Evolutionary conservation across 306 rosid genomes (phyloP), one percentile per base, ranked within the genome.

Genomic region (Quercus parvula): DNA sequence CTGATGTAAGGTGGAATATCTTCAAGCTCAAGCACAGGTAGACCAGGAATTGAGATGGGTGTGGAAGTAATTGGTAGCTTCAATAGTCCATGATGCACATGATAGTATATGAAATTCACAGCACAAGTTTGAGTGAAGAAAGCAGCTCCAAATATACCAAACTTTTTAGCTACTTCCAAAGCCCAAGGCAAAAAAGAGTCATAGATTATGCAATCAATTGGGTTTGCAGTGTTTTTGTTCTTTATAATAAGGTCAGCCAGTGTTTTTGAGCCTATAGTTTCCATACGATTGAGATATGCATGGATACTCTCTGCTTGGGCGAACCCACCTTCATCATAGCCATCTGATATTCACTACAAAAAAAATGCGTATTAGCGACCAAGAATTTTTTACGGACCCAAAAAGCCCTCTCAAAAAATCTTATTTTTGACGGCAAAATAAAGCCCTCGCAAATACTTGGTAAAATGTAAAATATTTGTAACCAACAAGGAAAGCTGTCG

Each of bases 261-360:
- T 52, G 80, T 59, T 15, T 74, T 75, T 5, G 91, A 78, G 6
- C 97, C 97, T 3, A 1, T 55, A 5, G 80, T 25, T 84, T 87
- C 30, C 75, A 92, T 54, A 12, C 35, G 78, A 67, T 81, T 35
- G 2, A 92, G 54, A 67, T 90, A 90, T 58, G 80, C 84, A 22
- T 59, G 56, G 66, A 87, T 75, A 66, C 66, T 74, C 0, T 49
- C 78, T 17, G 84, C 88, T 38, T 67, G 78, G 38, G 76, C 25
- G 33, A 87, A 90, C 12, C 95, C 97, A 19, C 81, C 95, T 1
- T 85, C 67, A 35, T 92, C 95, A 63, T 35, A 88, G 5, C 97
- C 92, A 27, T 92, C 95, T 2, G 97, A 92, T 7, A 90, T 89
- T n/a, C n/a, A n/a, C n/a, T n/a, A n/a, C n/a, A n/a, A n/a, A n/a